Percentiles rank a stretch among this genome's conserved stretches.
These are phyloP conservation scores for Echites panduratus DNA, from an alignment of 257 asterid species.

Conservation along the genomic window DNA sequence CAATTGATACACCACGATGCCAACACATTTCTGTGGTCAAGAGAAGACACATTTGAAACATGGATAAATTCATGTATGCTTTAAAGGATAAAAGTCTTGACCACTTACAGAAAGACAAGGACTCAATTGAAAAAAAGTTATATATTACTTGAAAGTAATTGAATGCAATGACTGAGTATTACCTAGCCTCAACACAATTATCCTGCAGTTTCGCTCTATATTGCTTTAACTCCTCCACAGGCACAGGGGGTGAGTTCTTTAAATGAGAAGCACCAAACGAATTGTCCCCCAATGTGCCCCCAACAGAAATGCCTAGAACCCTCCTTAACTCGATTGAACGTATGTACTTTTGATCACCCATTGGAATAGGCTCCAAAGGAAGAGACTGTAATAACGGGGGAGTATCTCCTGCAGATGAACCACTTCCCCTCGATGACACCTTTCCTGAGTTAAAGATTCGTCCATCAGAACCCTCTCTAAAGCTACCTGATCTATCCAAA, in stretches of 20 bases:
- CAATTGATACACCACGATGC: background rate
- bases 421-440: slow-evolving; percentile 53
- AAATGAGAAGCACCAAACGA: slow-evolving; percentile 50
- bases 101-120: background rate
- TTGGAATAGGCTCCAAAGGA: slow-evolving; percentile 56
- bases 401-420: slow-evolving; percentile 45
- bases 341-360: slow-evolving; percentile 48
- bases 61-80: background rate
- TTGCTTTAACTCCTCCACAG: slow-evolving; percentile 66
- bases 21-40: background rate
- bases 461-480: slow-evolving; percentile 66
- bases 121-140: background rate
- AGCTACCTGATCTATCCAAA: slow-evolving; percentile 72
- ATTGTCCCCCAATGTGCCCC: slow-evolving; percentile 64
- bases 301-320: slow-evolving; percentile 54
- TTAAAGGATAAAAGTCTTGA: background rate
- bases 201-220: slow-evolving; percentile 55
- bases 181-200: slow-evolving; percentile 71
- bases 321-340: slow-evolving; percentile 68
- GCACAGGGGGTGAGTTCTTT: slow-evolving; percentile 56
- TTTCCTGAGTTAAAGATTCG: slow-evolving; percentile 56
- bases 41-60: background rate
- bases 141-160: background rate
- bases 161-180: slow-evolving; percentile 8
- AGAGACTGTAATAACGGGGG: slow-evolving; percentile 62